Conservation (phyloP, 306 rosid genomes). For the Carpinus fangiana region DNA sequence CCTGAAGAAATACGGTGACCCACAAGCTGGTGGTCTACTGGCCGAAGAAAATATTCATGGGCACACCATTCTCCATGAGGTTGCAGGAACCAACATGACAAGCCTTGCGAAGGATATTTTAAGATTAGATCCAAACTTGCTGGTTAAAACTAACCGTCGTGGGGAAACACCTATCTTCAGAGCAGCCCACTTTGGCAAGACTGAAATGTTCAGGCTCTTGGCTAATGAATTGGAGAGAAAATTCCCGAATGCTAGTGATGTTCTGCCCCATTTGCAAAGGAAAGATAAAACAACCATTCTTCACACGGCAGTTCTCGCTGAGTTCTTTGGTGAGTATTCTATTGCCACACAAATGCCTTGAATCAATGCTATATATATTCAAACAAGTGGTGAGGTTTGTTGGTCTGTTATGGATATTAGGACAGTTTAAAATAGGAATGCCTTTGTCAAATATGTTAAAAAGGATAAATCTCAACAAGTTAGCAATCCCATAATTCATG, state of each 20-base stretch:
- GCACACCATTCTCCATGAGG: not conserved
- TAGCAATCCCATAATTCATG: no score
- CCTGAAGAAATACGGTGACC: not conserved
- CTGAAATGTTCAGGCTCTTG: not conserved
- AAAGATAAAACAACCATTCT: not conserved
- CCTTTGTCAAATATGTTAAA: no score
- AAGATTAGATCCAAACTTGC: not conserved
- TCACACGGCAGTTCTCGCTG: conserved; percentile 6
- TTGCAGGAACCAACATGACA: not conserved
- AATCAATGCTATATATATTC: no score
- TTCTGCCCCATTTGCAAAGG: not conserved
- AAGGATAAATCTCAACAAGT: no score
- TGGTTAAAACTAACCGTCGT: fast-evolving
- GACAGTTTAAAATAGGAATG: no score
- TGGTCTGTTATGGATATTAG: not conserved
- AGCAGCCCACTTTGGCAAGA: not conserved
- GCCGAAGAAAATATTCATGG: not conserved
- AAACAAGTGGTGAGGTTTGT: no score
- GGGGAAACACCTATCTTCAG: not conserved
- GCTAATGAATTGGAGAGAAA: not conserved
- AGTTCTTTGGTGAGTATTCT: conserved; percentile 17
- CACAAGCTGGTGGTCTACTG: no score
- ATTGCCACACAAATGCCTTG: no score
- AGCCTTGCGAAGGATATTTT: not conserved
- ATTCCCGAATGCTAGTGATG: not conserved